These are phyloP conservation scores for Magnaporthiopsis rhizophila DNA, from an alignment of 2,329 filamentous ascomycete species.

Conservation along the genomic window DNA sequence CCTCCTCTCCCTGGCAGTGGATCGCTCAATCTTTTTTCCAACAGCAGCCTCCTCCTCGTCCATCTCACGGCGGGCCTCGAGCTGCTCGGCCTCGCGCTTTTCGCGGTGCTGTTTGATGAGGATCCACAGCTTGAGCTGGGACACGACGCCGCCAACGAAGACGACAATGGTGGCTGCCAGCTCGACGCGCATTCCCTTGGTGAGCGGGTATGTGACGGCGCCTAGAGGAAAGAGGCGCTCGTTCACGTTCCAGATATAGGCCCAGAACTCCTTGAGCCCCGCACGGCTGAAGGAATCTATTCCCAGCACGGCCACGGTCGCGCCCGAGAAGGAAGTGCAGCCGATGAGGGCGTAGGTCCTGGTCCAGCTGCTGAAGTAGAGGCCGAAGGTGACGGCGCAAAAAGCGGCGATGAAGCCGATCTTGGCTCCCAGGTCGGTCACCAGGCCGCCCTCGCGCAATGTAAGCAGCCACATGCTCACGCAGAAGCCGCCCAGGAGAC, in stretches of 20 bases:
- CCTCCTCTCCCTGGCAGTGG: constrained; percentile 51
- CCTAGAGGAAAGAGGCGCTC: constrained; percentile 69
- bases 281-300: constrained; percentile 86
- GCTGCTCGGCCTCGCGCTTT: constrained; percentile 40
- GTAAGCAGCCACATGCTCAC: constrained; percentile 86
- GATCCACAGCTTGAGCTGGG: constrained; percentile 80
- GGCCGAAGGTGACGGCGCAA: constrained; percentile 56
- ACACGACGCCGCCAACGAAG: constrained; percentile 66
- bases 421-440: constrained; percentile 54
- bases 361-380: constrained; percentile 73
- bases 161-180: constrained; percentile 70
- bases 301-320: constrained; percentile 70
- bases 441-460: constrained; percentile 66
- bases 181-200: constrained; percentile 78
- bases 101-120: constrained; percentile 59
- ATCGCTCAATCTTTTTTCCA: constrained; percentile 57
- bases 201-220: constrained; percentile 74
- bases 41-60: constrained; percentile 61
- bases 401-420: constrained; percentile 70
- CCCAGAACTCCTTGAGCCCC: constrained; percentile 95
- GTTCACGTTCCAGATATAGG: constrained; percentile 83
- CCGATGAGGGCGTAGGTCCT: constrained; percentile 70
- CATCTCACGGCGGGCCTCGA: constrained; percentile 44
- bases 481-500: constrained; percentile 78
- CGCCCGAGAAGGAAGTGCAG: constrained; percentile 71